Percentiles rank a stretch among this genome's conserved stretches.
phyloP scores from a whole-genome alignment of 441 rosid species.

The Syzygium syzygioides region DNA sequence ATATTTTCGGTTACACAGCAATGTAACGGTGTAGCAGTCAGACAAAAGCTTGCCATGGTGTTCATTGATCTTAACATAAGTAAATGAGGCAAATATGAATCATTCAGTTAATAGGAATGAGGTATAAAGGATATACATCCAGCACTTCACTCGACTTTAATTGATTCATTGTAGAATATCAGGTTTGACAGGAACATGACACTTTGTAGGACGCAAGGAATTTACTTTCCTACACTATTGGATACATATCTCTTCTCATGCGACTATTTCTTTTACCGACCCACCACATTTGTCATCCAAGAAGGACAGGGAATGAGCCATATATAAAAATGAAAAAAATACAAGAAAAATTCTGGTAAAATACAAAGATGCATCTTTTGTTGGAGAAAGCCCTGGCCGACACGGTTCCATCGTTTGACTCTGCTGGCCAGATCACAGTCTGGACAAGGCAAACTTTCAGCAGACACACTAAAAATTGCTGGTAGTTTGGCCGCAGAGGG shows the following conservation, averaged over 20 bases:
- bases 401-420: background rate
- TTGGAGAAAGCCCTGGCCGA: background rate
- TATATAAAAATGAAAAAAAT: background rate
- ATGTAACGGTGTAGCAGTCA: background rate
- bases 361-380: background rate
- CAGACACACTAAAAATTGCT: background rate
- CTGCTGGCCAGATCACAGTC: background rate
- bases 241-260: background rate
- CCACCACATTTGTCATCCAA: background rate
- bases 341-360: background rate
- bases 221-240: background rate
- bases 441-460: background rate
- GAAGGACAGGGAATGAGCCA: background rate
- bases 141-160: background rate
- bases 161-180: background rate
- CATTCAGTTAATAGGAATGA: background rate
- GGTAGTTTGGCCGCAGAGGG: background rate
- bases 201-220: background rate
- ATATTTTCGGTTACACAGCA: background rate
- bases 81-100: background rate
- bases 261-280: background rate
- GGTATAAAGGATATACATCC: background rate
- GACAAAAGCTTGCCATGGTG: background rate
- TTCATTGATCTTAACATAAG: background rate
- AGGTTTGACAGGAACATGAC: background rate